Evolutionary conservation across 1,139 yeast genomes (phyloP).

Genomic region (Groenewaldozyma auringiensis): DNA sequence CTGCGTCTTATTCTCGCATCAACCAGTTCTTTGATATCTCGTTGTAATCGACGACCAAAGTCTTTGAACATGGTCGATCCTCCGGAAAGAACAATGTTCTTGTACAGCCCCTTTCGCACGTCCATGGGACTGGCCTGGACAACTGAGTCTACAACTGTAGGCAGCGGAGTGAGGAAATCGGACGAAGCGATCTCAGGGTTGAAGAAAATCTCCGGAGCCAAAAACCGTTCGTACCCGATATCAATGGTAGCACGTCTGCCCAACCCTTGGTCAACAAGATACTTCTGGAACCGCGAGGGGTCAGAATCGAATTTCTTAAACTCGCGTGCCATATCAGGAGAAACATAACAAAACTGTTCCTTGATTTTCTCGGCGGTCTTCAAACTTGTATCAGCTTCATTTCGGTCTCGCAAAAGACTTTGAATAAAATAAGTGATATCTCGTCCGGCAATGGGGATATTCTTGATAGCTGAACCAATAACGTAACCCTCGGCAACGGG

Average conservation of each 20-base stretch:
- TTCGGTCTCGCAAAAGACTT: constrained; percentile 88
- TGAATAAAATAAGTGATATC: constrained; percentile 94
- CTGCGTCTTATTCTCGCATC: constrained; percentile 80
- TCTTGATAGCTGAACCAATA: constrained; percentile 93
- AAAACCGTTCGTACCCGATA: constrained; percentile 93
- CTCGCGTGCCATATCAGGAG: constrained; percentile 96
- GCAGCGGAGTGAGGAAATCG: constrained; percentile 92
- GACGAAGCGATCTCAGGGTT: constrained; percentile 95
- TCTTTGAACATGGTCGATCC: constrained; percentile 99
- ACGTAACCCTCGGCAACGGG: constrained; percentile 99
- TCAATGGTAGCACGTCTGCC: constrained; percentile 64
- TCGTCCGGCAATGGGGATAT: constrained; percentile 97
- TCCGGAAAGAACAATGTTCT: constrained; percentile 89
- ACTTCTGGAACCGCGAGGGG: constrained; percentile 80
- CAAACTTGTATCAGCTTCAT: constrained; percentile 87
- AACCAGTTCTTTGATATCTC: constrained; percentile 82
- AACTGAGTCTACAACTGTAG: constrained; percentile 88
- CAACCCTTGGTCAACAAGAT: constrained; percentile 76
- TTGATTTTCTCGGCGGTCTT: constrained; percentile 95
- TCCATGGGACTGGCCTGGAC: constrained; percentile 95
- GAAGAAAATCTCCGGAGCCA: constrained; percentile 98
- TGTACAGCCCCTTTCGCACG: constrained; percentile 92
- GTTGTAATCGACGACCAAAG: constrained; percentile 93
- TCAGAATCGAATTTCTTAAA: constrained; percentile 91
- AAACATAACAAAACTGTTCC: constrained; percentile 93